Base-by-base conservation (phyloP, 495 filamentous ascomycete species). In the Astrothelium subdiscretum region DNA sequence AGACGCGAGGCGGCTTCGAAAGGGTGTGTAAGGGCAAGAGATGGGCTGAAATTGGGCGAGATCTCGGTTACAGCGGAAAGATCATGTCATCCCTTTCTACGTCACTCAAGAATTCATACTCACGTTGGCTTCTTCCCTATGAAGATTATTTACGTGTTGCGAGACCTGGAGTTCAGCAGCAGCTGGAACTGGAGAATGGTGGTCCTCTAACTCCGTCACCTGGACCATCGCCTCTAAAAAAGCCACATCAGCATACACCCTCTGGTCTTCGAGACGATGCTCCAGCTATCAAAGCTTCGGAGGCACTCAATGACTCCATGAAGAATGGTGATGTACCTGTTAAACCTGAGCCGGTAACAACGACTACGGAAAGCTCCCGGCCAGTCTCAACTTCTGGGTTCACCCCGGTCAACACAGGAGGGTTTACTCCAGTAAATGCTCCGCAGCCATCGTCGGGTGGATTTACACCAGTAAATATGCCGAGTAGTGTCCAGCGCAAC, bases 81-180 rank as follows among this genome's bases (percentile, higher is more conserved):
- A 99, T 99, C 66, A 99, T 99, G 94, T 97, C 95, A 0, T 97
- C 95, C n/a, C 75, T 99, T 44, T 99, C 94, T 12, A 99, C 94
- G 1, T 97, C 95, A 24, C 83, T 99, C 59, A 99, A 97, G 74
- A 99, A 97, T 69, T 97, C 95, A 5, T 99, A 94, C 69, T 90
- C 95, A 70, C 84, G 90, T 71, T 99, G 92, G 86, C 84, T 99
- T 12, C 87, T 90, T 69, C 94, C 94, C 0, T 99, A 97, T 70
- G 94, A 99, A 75, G 91, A 97, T 64, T 99, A 96, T 71, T 79
- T 99, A 31, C 83, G 87, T 51, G 78, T 91, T 32, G 92, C 91
- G 44, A 99, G 97, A 73, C 94, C 95, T 4, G 89, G 91, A n/a
- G 91, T 99, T 1, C 92, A 96, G 66, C 90, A 96, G 71, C 90